Evolutionary conservation across 768 basidiomycete species (phyloP).

Genomic region (Boletales sp.): DNA sequence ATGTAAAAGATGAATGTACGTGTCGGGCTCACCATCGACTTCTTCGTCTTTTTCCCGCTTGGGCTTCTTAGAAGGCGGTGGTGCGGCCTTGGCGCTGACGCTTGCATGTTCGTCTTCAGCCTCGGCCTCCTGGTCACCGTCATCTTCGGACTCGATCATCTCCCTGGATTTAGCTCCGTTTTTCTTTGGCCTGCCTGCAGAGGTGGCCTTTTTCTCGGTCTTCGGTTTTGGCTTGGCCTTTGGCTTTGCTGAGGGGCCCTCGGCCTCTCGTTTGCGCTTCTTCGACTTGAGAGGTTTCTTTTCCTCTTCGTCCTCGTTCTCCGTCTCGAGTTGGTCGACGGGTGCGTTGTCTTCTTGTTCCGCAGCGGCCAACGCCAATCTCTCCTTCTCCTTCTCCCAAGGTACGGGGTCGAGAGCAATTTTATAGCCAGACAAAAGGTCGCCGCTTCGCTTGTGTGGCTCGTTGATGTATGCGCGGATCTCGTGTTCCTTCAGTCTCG

Average conservation of each 20-base stretch:
- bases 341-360: slow-evolving; percentile 55
- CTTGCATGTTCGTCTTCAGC: slow-evolving; percentile 39
- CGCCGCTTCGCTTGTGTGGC: slow-evolving; percentile 71
- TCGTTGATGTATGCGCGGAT: slow-evolving; percentile 82
- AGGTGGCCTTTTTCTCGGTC: slow-evolving; percentile 35
- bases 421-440: slow-evolving; percentile 73
- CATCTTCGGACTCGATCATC: slow-evolving; percentile 60
- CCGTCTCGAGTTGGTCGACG: slow-evolving; percentile 63
- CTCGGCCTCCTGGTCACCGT: slow-evolving; percentile 46
- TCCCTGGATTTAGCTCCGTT: slow-evolving; percentile 62
- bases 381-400: slow-evolving; percentile 53
- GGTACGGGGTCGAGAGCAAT: slow-evolving; percentile 71
- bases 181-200: slow-evolving; percentile 43
- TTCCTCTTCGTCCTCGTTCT: slow-evolving; percentile 49
- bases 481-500: slow-evolving; percentile 69
- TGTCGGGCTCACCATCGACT: slow-evolving; percentile 46
- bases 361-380: slow-evolving; percentile 32
- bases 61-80: slow-evolving; percentile 63
- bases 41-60: slow-evolving; percentile 62
- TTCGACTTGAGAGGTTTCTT: slow-evolving; percentile 45
- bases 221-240: slow-evolving; percentile 47
- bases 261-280: slow-evolving; percentile 65
- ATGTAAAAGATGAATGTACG: background rate
- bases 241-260: slow-evolving; percentile 36
- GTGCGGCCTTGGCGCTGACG: slow-evolving; percentile 51